phyloP scores from a whole-genome alignment of 2,329 filamentous ascomycete genomes.

The Colletotrichum navitas region DNA sequence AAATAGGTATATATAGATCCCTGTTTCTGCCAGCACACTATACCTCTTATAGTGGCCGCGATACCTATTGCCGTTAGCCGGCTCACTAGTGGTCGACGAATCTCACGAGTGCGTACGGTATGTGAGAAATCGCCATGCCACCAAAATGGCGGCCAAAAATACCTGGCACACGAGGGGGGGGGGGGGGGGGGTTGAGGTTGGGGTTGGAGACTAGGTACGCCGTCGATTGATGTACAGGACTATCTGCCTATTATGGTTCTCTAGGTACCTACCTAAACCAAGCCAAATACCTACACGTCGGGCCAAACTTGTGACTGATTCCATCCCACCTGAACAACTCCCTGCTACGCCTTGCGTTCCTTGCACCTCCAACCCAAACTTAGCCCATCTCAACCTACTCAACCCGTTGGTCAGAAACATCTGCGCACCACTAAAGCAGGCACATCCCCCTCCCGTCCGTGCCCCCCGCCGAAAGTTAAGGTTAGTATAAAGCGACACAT shows the following conservation, averaged over 20 bases:
- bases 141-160: slow-evolving; percentile 33
- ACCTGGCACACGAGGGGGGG: slow-evolving; percentile 29
- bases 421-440: slow-evolving; percentile 29
- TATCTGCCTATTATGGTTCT: slow-evolving; percentile 8
- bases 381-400: slow-evolving; percentile 30
- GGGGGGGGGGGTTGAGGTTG: too few relatives aligned
- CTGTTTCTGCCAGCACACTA: too few relatives aligned
- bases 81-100: too few relatives aligned
- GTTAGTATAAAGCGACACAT: slow-evolving; percentile 34
- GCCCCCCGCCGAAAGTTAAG: slow-evolving; percentile 26
- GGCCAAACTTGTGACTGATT: slow-evolving; percentile 31
- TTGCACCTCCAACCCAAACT: slow-evolving; percentile 28
- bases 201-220: slow-evolving; percentile 14
- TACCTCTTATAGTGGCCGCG: too few relatives aligned
- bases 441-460: slow-evolving; percentile 18
- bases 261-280: background rate
- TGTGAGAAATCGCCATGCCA: slow-evolving; percentile 14
- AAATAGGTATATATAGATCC: too few relatives aligned
- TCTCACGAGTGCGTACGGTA: too few relatives aligned
- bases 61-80: too few relatives aligned
- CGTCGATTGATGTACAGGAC: slow-evolving; percentile 36
- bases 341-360: slow-evolving; percentile 38
- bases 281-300: slow-evolving; percentile 8
- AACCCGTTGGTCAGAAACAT: slow-evolving; percentile 28
- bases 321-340: slow-evolving; percentile 26